Conservation (phyloP, 2,329 filamentous ascomycete species). For the Xylaria sp. region DNA sequence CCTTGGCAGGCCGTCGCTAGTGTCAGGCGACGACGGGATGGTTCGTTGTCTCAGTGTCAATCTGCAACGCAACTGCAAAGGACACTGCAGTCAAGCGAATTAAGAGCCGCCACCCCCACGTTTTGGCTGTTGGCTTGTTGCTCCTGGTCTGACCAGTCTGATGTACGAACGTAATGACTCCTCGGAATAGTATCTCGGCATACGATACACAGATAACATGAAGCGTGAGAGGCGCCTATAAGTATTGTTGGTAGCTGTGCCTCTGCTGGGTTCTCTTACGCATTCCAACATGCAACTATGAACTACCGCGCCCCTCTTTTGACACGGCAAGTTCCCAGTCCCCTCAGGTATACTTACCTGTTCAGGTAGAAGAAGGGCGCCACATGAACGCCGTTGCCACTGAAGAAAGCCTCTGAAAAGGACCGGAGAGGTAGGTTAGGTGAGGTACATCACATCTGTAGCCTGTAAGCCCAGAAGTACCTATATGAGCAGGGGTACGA, state of each 20-base stretch:
- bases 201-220: constrained; percentile 6
- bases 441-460: not conserved
- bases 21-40: constrained; percentile 24
- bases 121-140: constrained; percentile 16
- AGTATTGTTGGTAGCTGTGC: constrained; percentile 5
- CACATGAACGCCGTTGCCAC: not conserved
- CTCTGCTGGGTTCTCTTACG: not conserved
- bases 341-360: not conserved
- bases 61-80: constrained; percentile 26
- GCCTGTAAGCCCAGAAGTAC: constrained; percentile 4
- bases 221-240: not conserved
- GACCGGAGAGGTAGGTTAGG: not conserved
- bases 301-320: constrained; percentile 23
- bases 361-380: constrained; percentile 17
- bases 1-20: not conserved
- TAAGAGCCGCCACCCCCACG: constrained; percentile 28
- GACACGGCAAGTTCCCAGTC: constrained; percentile 14
- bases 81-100: constrained; percentile 23
- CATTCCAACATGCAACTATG: too few relatives aligned
- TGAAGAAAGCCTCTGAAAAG: not conserved
- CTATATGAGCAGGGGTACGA: constrained; percentile 11
- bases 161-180: not conserved
- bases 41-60: constrained; percentile 23
- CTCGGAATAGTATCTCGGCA: not conserved
- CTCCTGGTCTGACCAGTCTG: not conserved